Base-by-base conservation (phyloP, 805 yeast species). In the Isabelozyma pseudorhagii region DNA sequence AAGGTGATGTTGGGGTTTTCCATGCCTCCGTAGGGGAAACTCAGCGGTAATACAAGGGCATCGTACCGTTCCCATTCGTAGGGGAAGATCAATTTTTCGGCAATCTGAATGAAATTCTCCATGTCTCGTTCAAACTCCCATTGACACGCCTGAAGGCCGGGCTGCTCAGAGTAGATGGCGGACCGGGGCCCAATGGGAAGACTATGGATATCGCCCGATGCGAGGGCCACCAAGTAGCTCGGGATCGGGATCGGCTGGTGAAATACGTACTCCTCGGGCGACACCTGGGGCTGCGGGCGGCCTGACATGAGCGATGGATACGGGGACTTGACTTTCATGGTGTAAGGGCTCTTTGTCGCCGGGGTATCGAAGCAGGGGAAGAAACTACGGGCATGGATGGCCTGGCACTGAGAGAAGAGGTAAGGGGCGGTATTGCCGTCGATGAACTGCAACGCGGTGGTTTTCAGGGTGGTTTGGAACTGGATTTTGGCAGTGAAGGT, bases 21-120 rank as follows among this genome's bases (percentile, higher is more conserved):
- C 73, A 68, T 68, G n/a, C 72, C 73, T 15, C 73, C 73, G 48
- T 67, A 68, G 4, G 73, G 73, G 50, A 67, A 68, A 40, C 65
- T 58, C 38, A 53, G 40, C 0, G 72, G 72, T 17, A 68, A 50
- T n/a, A 68, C 63, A 50, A 68, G 58, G n/a, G 69, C 65, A 54
- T 68, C 69, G 49, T 63, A 68, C 31, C 62, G 52, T 7, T 54
- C 46, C 73, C 73, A 68, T 54, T 68, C 72, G 55, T 68, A 68
- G 29, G 58, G 60, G 50, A 67, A 68, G 7, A 66, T 56, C 54
- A 67, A 59, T 15, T 56, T 50, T 50, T 68, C 73, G n/a, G 72
- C 72, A 40, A 67, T 61, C 50, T 63, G 57, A 45, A 68, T 56
- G 50, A 66, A 68, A 51, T 58, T 59, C 48, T 68, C 72, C 68